Conservation (phyloP, 116 monocot species). For the Phalaenopsis hybrid region DNA sequence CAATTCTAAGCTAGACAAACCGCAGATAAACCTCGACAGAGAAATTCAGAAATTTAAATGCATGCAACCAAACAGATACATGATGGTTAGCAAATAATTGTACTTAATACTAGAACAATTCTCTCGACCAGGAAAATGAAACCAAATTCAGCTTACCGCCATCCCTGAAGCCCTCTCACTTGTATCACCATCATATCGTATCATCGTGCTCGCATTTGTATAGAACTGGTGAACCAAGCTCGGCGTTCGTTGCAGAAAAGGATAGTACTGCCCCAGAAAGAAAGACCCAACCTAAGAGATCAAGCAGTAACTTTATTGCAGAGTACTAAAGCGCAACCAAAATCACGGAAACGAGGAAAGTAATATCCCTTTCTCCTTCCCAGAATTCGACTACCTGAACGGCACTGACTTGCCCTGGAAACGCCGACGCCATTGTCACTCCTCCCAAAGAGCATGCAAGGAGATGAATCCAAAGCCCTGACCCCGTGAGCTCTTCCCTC, state of each 20-base stretch:
- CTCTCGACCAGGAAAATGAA: neutral
- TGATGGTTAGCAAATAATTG: neutral
- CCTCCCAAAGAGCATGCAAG: slow-evolving; percentile 1
- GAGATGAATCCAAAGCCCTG: slow-evolving; percentile 5
- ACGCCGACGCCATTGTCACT: slow-evolving; percentile 11
- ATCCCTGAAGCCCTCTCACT: slow-evolving; percentile 31
- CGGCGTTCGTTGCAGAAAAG: slow-evolving; percentile 24
- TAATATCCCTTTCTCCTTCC: neutral
- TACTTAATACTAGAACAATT: neutral
- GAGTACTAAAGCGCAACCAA: neutral
- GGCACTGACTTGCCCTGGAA: slow-evolving; percentile 12
- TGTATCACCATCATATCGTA: slow-evolving; percentile 16
- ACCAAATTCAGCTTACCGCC: slow-evolving; percentile 24
- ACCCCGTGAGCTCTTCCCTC: neutral
- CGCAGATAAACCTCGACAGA: neutral
- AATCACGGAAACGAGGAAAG: neutral
- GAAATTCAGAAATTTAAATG: neutral
- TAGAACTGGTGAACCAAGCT: slow-evolving; percentile 32
- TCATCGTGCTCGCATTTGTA: slow-evolving; percentile 31
- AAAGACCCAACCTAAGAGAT: slow-evolving; percentile 27
- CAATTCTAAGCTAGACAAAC: neutral
- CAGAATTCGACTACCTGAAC: slow-evolving; percentile 10
- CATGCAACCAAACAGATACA: neutral
- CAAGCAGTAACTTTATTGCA: neutral
- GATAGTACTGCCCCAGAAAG: slow-evolving; percentile 41